Percentiles rank a stretch among this genome's conserved stretches.
phyloP scores from a whole-genome alignment of 1,284 basidiomycete species.

The Ustilago lituana region DNA sequence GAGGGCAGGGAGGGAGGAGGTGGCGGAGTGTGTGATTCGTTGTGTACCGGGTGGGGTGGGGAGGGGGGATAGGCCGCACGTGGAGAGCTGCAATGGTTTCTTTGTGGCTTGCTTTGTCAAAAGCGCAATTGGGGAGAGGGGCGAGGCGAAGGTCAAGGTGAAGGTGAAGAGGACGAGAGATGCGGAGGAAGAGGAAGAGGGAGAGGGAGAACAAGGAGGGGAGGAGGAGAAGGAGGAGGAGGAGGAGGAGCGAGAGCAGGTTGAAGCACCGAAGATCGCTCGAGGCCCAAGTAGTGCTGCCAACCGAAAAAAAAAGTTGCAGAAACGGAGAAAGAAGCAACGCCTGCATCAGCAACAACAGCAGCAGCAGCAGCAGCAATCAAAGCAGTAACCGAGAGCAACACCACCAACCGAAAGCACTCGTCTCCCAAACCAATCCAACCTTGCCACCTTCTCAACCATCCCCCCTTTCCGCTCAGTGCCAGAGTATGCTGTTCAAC shows the following conservation, averaged over 20 bases:
- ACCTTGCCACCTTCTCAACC: too few relatives aligned
- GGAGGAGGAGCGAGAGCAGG: slow-evolving; percentile 5
- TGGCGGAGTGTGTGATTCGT: slow-evolving; percentile 47
- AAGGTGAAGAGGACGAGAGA: background rate
- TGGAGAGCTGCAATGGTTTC: slow-evolving; percentile 57
- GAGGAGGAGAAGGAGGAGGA: slow-evolving; percentile 5
- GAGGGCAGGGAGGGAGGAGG: slow-evolving; percentile 2
- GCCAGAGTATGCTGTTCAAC: too few relatives aligned
- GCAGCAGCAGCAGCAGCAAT: background rate
- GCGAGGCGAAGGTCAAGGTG: too few relatives aligned
- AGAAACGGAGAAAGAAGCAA: slow-evolving; percentile 36
- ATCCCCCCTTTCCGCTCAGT: too few relatives aligned
- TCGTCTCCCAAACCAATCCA: too few relatives aligned
- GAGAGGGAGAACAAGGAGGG: slow-evolving; percentile 2
- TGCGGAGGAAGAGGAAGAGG: background rate
- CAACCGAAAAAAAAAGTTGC: slow-evolving; percentile 40
- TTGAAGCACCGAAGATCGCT: too few relatives aligned
- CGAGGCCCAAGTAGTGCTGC: slow-evolving; percentile 21
- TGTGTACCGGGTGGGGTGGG: slow-evolving; percentile 45
- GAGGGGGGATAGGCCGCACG: slow-evolving; percentile 18
- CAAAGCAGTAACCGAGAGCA: too few relatives aligned
- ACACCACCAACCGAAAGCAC: too few relatives aligned
- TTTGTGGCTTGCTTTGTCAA: slow-evolving; percentile 59
- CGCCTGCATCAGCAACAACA: slow-evolving; percentile 8
- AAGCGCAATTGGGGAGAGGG: too few relatives aligned